Evolutionary conservation across 192 early-diverging fungal genomes (phyloP), one percentile per base, ranked within the genome.

Genomic region (Phlyctochytrium planicorne): DNA sequence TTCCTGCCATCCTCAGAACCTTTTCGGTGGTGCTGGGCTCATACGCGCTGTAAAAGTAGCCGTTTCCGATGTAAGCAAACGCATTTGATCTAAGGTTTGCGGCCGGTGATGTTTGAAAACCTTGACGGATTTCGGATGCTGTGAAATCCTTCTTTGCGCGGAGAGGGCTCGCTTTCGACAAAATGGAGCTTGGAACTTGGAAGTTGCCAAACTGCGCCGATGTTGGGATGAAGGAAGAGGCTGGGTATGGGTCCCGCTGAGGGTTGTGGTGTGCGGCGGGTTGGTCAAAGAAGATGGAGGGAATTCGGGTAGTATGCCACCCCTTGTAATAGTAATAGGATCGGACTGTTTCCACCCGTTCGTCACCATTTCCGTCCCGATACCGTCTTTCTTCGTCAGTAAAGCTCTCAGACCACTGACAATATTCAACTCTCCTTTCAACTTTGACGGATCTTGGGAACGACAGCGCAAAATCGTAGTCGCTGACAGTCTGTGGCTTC

Each of bases 231-330:
- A 3, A 3, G 20, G 56, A 63, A 2, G n/a, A 1, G 6, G 67
- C 33, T 10, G 74, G 74, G 35, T 50, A 75, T 10, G 74, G 74
- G 36, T 75, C 75, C 16, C 59, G 52, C 32, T 59, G 66, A 6
- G 75, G 75, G 50, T 77, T 77, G 35, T 77, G 59, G 34, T 77
- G 75, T 2, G 75, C 75, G 34, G 62, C 73, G 2, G 75, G 75
- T 37, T 77, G 75, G 34, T 77, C 68, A 37, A 77, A 77, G 47
- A 75, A 56, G 12, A 75, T 17, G n/a, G 62, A 65, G 32, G 40
- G 34, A 57, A 77, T 65, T 2, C 16, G 30, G 52, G 35, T 25
- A 17, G 67, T 23, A 24, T 65, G 27, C 75, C 75, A 77, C 3
- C 63, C 61, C 25, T 75, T 75, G 23, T 30, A 34, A 63, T 77